Base-by-base conservation (phyloP, 2,329 filamentous ascomycete species). In the Xylaria sp. region DNA sequence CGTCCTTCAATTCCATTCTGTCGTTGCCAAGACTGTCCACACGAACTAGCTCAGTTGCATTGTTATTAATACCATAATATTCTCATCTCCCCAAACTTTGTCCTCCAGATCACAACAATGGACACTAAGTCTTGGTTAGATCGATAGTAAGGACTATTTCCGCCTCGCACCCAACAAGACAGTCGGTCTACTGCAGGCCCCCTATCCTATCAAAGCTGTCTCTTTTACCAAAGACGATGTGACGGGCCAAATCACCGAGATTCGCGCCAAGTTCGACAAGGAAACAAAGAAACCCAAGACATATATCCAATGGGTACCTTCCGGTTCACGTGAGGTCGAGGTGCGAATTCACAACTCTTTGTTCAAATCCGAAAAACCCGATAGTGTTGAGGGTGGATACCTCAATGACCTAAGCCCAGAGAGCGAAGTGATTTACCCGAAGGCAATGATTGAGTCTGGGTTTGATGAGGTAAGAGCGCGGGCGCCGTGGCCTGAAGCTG, bases 261-360 rank as follows among this genome's bases (percentile, higher is more conserved):
- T 44, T 18, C 40, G 40, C 40, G 40, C 40, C 13, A 16, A 18
- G n/a, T 44, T 44, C 40, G 40, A 44, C 40, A 44, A 44, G 40
- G 40, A 44, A n/a, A 88, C 86, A 21, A 90, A 91, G 77, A 88
- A 89, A 75, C 89, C 91, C 50, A 95, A 97, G 82, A 90, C 93
- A 1, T 93, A 89, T 77, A 97, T 98, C 78, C 94, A 97, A 78
- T 98, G 95, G 95, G 92, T 97, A 5, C 89, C 90, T 5, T 88
- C 90, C 47, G 90, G 88, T 1, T 87, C 91, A 0, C 85, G 85
- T 16, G 89, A 89, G 72, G 90, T 91, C 13, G 92, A 94, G 79
- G 92, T 90, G 50, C 91, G 94, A 68, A 85, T 96, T 57, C 91
- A 96, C 82, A 92, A 93, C 78, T 2, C 86, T n/a, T 18, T 98